Conservation (phyloP, 2,329 filamentous ascomycete species). For the Ophiostoma novo-ulmi region DNA sequence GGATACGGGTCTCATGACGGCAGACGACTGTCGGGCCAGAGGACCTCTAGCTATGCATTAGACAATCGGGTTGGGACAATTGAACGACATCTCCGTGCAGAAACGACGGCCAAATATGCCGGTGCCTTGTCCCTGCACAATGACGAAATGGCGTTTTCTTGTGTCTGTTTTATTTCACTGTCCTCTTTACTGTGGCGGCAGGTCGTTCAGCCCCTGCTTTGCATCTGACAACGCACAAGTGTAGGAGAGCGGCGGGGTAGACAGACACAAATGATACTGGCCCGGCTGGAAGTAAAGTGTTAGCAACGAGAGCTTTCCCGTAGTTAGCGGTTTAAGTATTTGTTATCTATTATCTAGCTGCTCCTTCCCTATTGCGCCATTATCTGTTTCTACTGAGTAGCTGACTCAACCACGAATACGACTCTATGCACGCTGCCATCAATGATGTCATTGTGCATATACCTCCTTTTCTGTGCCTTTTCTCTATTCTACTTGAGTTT, state of each 20-base stretch:
- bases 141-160: conserved; percentile 14
- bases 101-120: not conserved
- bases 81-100: not conserved
- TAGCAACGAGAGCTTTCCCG: too few relatives aligned
- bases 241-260: not conserved
- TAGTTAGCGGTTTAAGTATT: too few relatives aligned
- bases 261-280: not conserved
- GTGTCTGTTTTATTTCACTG: not conserved
- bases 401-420: not conserved
- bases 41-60: too few relatives aligned
- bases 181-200: too few relatives aligned
- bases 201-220: not conserved
- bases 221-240: not conserved
- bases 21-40: not conserved
- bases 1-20: not conserved
- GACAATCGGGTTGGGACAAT: too few relatives aligned
- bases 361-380: not conserved
- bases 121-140: conserved; percentile 13
- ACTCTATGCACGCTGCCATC: not conserved
- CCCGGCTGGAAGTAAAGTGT: too few relatives aligned
- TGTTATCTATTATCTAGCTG: too few relatives aligned
- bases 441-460: conserved; percentile 11
- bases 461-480: not conserved
- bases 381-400: not conserved
- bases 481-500: not conserved